These are phyloP conservation scores for Zostera marina DNA, from an alignment of 116 monocot genomes.

Conservation along the genomic window DNA sequence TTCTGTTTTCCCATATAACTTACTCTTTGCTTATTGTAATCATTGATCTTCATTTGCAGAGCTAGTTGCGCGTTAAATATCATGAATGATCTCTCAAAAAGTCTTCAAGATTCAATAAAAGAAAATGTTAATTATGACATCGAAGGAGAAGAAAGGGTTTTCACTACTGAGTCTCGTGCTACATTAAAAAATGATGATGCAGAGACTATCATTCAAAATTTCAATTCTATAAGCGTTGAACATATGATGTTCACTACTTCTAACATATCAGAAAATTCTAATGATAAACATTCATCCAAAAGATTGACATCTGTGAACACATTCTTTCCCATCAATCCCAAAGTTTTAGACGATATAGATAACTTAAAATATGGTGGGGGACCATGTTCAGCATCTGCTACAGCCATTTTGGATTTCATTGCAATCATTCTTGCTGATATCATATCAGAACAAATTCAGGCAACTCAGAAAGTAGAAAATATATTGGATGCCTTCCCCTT, in stretches of 20 bases:
- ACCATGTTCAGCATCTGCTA: constrained; percentile 85
- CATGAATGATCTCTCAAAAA: constrained; percentile 55
- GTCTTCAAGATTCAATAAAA: constrained; percentile 14
- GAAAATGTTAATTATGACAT: constrained; percentile 15
- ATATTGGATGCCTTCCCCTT: constrained; percentile 74
- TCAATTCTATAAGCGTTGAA: constrained; percentile 14
- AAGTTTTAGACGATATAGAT: constrained; percentile 67
- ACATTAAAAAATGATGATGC: constrained; percentile 12
- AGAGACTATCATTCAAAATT: constrained; percentile 8
- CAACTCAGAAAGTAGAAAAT: constrained; percentile 49
- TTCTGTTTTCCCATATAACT: neutral
- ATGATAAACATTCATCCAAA: constrained; percentile 22
- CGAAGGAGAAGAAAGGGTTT: constrained; percentile 9
- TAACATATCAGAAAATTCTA: constrained; percentile 22
- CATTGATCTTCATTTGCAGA: constrained; percentile 17
- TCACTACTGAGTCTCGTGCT: constrained; percentile 8
- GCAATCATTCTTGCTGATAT: constrained; percentile 88
- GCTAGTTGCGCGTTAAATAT: constrained; percentile 70
- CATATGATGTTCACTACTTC: constrained; percentile 8
- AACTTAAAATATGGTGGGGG: constrained; percentile 85
- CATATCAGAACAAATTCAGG: constrained; percentile 73
- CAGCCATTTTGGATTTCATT: constrained; percentile 84
- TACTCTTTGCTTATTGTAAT: neutral
- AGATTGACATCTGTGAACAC: constrained; percentile 25
- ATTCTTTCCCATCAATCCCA: constrained; percentile 46